Evolutionary conservation across 2,329 filamentous ascomycete genomes (phyloP), one percentile per base, ranked within the genome.

Genomic region (Gnomoniopsis sp.): DNA sequence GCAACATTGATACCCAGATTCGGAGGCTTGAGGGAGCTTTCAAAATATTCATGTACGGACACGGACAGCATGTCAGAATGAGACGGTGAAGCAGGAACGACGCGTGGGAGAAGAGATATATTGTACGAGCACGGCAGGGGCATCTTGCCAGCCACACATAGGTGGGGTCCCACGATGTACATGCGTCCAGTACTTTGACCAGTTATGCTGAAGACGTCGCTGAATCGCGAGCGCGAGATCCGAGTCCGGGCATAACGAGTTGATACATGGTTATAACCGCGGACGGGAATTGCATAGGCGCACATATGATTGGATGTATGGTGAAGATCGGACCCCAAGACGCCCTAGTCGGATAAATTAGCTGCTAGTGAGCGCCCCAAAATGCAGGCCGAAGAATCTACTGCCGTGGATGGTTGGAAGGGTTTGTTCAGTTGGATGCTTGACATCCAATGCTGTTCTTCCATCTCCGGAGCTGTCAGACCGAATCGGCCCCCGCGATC

Each of bases 241-340:
- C 36, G 49, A 41, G 38, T 33, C 44, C 58, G 58, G 58, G 36
- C 54, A 23, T 57, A 60, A 57, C 41, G 21, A 36, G 38, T 19
- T 23, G 15, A 46, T 12, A 10, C n/a, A n/a, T 23, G 34, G 47
- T 57, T 60, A 60, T 60, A 53, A 22, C 58, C 58, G 58, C 34
- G 41, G 44, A 23, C 26, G 47, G 49, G 51, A 36, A n/a, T n/a
- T n/a, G 41, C 23, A 34, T 23, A 60, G 36, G 51, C 48, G 43
- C n/a, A 19, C 21, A 48, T 23, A 38, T 60, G 49, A 60, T 60
- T 60, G 58, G 58, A 30, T 21, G 3, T 47, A 15, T 14, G 26
- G 33, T 34, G 50, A 51, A 49, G 47, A 50, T 36, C 55, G 30
- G 55, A 44, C 33, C 58, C 44, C 50, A 38, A 17, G 38, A 48